Evolutionary conservation across 129 eudicot genomes (phyloP), one percentile per base, ranked within the genome.

Genomic region (Lactuca saligna): DNA sequence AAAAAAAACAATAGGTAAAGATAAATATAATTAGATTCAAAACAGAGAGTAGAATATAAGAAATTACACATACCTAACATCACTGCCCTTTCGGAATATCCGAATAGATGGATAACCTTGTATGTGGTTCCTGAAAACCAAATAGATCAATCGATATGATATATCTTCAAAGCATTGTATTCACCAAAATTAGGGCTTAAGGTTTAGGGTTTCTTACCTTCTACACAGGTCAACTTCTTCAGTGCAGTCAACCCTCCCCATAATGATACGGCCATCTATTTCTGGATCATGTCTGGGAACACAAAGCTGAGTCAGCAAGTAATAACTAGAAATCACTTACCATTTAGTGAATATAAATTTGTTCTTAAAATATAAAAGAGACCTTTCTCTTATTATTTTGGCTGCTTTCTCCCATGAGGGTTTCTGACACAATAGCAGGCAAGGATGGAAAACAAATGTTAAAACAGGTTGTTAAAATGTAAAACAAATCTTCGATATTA

Each of bases 351-450:
- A 11, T 51, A 35, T 6, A 64, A 46, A 12, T 65, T 63, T 8
- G 15, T 46, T 42, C 61, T 55, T 34, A 72, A 46, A 54, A 32
- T 35, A 63, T 58, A 37, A 34, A 15, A 53, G 58, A 42, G 65
- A 89, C 99, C 94, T 89, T 79, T 89, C 90, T 87, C 85, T 81
- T 3, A 88, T 83, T 69, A 87, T 89, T 67, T 75, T 83, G 79
- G 99, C 99, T 58, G 99, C 92, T 80, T 89, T 93, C 85, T 93
- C 99, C 99, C 99, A 93, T 56, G 99, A 83, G 75, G 95, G 97
- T 93, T 85, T 89, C 99, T 93, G 87, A 58, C 64, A 86, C 13
- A 61, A 54, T 80, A 46, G 17, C 14, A 54, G 33, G 31, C 29
- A 73, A 41, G 29, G 54, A 37, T 49, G 69, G 59, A 41, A 62